Evolutionary conservation across 2,329 filamentous ascomycete genomes (phyloP), one percentile per base, ranked within the genome.

Genomic region (Tolypocladium sp.): DNA sequence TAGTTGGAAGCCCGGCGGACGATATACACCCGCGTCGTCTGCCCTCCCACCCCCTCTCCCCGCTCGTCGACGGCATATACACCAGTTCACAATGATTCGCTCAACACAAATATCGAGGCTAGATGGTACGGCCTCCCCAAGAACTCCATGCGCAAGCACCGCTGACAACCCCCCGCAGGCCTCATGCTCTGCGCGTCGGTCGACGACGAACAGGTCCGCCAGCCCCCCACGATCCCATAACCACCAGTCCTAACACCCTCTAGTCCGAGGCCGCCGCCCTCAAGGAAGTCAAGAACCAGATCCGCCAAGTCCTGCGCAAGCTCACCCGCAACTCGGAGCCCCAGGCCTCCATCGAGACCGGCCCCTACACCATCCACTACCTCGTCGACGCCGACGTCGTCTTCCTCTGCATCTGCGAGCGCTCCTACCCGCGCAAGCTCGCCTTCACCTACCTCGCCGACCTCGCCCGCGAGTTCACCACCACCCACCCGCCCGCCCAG

Each of bases 371-470:
- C 62, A 81, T 97, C 72, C 92, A 99, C 82, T 96, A 96, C 80
- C 79, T 93, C 63, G 90, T 99, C 76, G 81, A 88, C 68, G 82
- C 86, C 69, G 87, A 90, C 68, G 82, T 99, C 66, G 88, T 92
- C 77, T 97, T 96, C 80, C 82, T 97, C 68, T 92, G 90, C 80
- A 93, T 99, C 75, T 92, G 90, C 80, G 92, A 97, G 75, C 83
- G 86, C 60, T 91, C 91, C 59, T 99, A 97, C 80, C 93, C 94
- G 60, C 93, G 94, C 76, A 97, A 99, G 77, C 89, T 99, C 55
- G 93, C 95, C 70, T 96, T 99, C 76, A 97, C 93, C 62, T 99
- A 97, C 82, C 91, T 99, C 62, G 86, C 91, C 67, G 94, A 99
- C 79, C 84, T 99, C 58, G 84, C 90, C 60, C 84, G 85, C 73